These are phyloP conservation scores for Penicillium lividum DNA, from an alignment of 495 filamentous ascomycete genomes.

Conservation along the genomic window DNA sequence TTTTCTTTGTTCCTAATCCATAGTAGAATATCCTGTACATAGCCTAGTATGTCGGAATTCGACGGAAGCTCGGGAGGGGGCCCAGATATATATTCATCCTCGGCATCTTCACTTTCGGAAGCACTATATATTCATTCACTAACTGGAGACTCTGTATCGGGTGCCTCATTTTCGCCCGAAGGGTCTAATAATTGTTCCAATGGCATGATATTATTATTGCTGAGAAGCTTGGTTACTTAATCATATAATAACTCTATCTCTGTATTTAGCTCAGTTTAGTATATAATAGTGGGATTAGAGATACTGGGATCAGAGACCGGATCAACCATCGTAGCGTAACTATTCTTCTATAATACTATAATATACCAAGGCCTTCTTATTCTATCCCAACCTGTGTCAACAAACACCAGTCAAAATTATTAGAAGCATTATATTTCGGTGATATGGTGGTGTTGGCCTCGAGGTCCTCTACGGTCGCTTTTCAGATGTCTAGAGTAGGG, in stretches of 20 bases:
- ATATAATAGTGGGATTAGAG: neutral
- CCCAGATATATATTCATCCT: neutral
- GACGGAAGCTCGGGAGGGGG: slow-evolving; percentile 2
- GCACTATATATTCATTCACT: no score
- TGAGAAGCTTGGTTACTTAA: slow-evolving; percentile 1
- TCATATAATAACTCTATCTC: slow-evolving; percentile 2
- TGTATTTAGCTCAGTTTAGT: neutral
- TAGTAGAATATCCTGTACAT: slow-evolving; percentile 6
- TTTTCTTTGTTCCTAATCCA: slow-evolving; percentile 2
- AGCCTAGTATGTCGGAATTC: neutral
- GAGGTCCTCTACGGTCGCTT: no score
- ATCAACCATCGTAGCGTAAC: slow-evolving; percentile 8
- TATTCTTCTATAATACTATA: slow-evolving; percentile 23
- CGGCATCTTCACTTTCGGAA: no score
- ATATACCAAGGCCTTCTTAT: slow-evolving; percentile 28
- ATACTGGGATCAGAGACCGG: neutral
- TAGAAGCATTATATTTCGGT: no score
- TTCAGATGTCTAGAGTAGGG: no score
- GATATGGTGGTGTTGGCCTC: no score
- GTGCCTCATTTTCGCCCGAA: slow-evolving; percentile 1
- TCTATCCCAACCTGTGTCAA: no score
- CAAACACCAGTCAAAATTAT: no score
- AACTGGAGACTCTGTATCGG: no score
- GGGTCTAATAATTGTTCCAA: slow-evolving; percentile 3
- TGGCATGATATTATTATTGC: slow-evolving; percentile 4